Evolutionary conservation across 2,329 filamentous ascomycete genomes (phyloP).

Genomic region (Orbilia quercus): DNA sequence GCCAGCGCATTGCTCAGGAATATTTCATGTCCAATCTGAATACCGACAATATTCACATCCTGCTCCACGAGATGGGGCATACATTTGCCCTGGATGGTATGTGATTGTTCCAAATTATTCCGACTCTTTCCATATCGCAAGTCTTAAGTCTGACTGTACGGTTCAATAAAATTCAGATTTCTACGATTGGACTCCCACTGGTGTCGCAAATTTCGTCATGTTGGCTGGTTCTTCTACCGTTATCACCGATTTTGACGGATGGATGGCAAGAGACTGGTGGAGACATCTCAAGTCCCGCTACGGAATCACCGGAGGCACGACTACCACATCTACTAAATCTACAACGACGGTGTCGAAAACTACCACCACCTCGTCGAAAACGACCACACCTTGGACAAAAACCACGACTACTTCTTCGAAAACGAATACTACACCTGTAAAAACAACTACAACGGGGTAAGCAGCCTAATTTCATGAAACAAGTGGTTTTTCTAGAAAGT

Average conservation of each 20-base stretch:
- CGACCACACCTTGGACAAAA: conserved; percentile 10
- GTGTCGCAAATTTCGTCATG: conserved; percentile 66
- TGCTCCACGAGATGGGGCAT: conserved; percentile 66
- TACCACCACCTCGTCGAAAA: conserved; percentile 15
- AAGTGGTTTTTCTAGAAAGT: not conserved
- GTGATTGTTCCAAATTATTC: not conserved
- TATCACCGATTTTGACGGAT: conserved; percentile 67
- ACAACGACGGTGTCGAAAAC: conserved; percentile 21
- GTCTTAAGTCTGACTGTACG: not conserved
- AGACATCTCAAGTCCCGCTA: conserved; percentile 60
- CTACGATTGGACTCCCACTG: conserved; percentile 65
- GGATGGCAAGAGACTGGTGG: conserved; percentile 68
- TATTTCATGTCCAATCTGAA: conserved; percentile 64
- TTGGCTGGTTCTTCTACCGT: conserved; percentile 64
- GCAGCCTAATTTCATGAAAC: not conserved
- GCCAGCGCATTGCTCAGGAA: conserved; percentile 65
- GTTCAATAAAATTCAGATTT: conserved; percentile 60
- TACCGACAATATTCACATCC: conserved; percentile 64
- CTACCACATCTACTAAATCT: conserved; percentile 15
- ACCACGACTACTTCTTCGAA: conserved; percentile 22
- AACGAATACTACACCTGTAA: conserved; percentile 24
- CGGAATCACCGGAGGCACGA: conserved; percentile 23
- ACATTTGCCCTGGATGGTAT: conserved; percentile 64
- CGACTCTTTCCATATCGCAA: too few relatives aligned
- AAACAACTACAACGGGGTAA: conserved; percentile 36